A percentile compares a stretch with the other conserved stretches of the same genome.
These are phyloP conservation scores for Oryza meyeriana DNA, from an alignment of 176 grass and related monocot species.

Conservation along the genomic window DNA sequence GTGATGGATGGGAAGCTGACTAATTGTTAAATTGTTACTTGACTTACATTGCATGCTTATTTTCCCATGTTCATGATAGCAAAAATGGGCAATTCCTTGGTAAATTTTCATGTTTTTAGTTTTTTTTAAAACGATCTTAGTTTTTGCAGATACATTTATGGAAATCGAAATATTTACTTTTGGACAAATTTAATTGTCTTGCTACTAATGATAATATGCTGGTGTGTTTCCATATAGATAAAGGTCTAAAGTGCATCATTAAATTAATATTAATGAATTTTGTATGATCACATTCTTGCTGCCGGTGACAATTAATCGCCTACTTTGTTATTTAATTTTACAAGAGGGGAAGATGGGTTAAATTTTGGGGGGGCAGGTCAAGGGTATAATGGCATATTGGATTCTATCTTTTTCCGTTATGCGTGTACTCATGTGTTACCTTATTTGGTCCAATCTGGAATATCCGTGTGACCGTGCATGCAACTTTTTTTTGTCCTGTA, in stretches of 20 bases:
- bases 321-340: conserved; percentile 1
- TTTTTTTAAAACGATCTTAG: background rate
- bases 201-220: background rate
- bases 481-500: background rate
- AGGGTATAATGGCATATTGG: background rate
- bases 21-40: background rate
- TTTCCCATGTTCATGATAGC: background rate
- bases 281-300: background rate
- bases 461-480: conserved; percentile 1
- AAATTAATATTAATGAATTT: background rate
- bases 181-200: background rate
- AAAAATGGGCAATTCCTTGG: background rate
- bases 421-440: background rate
- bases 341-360: background rate
- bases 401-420: background rate
- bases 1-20: background rate
- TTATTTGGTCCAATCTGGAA: background rate
- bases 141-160: background rate
- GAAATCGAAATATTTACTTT: background rate
- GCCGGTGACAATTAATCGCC: background rate
- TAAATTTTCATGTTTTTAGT: background rate
- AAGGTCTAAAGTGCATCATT: background rate
- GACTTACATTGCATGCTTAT: background rate
- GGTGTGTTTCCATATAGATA: background rate
- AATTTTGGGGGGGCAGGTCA: background rate